phyloP scores from a whole-genome alignment of 2,329 filamentous ascomycete species.

The Diaporthe capsici region DNA sequence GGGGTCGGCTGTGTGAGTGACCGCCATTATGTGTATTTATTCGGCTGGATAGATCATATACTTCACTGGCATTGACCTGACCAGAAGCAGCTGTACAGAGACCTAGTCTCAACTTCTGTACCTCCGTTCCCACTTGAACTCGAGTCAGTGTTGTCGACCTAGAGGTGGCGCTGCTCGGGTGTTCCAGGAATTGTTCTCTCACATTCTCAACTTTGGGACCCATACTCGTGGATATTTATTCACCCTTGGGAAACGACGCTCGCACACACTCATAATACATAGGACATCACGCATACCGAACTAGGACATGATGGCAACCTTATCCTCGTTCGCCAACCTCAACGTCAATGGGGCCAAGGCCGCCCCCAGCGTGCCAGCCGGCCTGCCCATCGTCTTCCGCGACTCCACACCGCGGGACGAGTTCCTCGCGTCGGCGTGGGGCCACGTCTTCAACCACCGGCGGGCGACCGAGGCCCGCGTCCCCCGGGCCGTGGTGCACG shows the following conservation, averaged over 20 bases:
- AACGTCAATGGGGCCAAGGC: constrained; percentile 7
- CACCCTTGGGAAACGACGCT: neutral
- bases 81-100: neutral
- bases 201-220: constrained; percentile 4
- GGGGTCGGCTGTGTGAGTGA: constrained; percentile 2
- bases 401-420: constrained; percentile 41
- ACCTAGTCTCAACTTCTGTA: neutral
- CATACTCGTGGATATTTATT: neutral
- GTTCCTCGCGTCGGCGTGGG: constrained; percentile 44
- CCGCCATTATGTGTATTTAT: neutral
- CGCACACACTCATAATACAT: neutral
- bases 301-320: neutral
- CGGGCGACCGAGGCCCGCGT: constrained; percentile 50
- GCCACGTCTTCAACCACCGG: constrained; percentile 62
- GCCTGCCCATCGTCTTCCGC: constrained; percentile 43
- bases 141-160: constrained; percentile 1
- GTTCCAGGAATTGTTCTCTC: neutral
- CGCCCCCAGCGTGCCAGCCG: neutral
- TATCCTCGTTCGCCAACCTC: neutral
- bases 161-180: neutral
- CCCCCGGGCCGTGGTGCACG: constrained; percentile 58
- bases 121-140: neutral
- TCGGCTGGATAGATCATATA: neutral
- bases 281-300: neutral
- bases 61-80: neutral